Base-by-base conservation (phyloP, 73 alveolate genomes). In the Strombidium stylifer region DNA sequence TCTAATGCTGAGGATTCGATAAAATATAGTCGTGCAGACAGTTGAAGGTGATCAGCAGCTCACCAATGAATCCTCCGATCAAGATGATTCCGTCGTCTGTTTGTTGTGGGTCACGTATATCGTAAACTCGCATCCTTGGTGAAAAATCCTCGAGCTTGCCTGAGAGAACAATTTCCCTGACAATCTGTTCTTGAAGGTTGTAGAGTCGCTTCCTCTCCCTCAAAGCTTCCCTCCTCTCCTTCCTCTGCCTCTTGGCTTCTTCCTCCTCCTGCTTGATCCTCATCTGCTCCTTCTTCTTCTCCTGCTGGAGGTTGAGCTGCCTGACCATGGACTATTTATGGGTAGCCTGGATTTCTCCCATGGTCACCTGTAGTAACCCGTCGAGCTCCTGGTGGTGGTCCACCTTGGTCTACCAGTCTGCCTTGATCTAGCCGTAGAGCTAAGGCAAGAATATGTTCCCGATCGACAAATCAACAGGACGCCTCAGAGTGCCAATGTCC, bases 61-160 rank as follows among this genome's bases (percentile, higher is more conserved):
- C 90, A 15, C 80, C 90, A 32, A 58, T 69, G 47, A 78, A 55
- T 25, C 90, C 90, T 25, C 90, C 90, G 25, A 78, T 64, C 21
- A 78, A 21, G 59, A 51, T 46, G 30, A 78, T 36, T 34, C 90
- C 90, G 31, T 68, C 70, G 19, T 27, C 57, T 21, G 19, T 46
- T 11, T 70, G 79, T n/a, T 55, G 39, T 5, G 77, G 80, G 46
- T 78, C 90, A 32, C 90, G 40, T 31, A 78, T 75, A 68, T 78
- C 90, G 45, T 48, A 78, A 34, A 78, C 46, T 36, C 49, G 47
- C 21, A 57, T 56, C 32, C 57, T 27, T 0, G 90, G 90, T 36
- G 67, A 45, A 34, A 46, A 78, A 7, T 45, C 78, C 27, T 78
- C 90, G 4, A 70, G 48, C 15, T 31, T 28, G 23, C 79, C 60